phyloP scores from a whole-genome alignment of 164 flowering plant species.

The Berberis thunbergii region DNA sequence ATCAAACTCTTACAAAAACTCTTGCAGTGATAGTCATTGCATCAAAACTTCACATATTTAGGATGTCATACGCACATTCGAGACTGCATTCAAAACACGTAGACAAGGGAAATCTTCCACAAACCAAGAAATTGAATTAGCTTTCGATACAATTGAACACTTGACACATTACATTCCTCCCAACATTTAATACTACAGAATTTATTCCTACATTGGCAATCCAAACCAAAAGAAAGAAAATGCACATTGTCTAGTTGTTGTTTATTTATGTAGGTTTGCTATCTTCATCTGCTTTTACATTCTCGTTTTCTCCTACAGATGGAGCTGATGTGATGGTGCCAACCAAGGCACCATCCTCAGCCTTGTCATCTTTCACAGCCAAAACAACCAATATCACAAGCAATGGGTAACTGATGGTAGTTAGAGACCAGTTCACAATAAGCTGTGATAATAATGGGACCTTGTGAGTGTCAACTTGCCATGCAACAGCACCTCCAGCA shows the following conservation, averaged over 20 bases:
- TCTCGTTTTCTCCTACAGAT: neutral
- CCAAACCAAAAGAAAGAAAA: neutral
- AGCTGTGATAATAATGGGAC: conserved; percentile 46
- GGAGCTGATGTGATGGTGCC: conserved; percentile 15
- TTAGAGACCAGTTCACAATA: conserved; percentile 64
- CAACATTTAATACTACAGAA: neutral
- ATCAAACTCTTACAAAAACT: too few relatives aligned
- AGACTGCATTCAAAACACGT: neutral
- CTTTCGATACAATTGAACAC: conserved; percentile 5
- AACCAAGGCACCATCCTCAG: conserved; percentile 15
- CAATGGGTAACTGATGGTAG: conserved; percentile 71
- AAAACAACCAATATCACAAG: conserved; percentile 38
- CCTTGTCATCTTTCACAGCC: conserved; percentile 55
- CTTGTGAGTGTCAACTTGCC: conserved; percentile 68
- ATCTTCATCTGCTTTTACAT: conserved; percentile 1
- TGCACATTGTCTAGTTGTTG: neutral
- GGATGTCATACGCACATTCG: neutral
- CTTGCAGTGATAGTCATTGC: too few relatives aligned
- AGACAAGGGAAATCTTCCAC: neutral
- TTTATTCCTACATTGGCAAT: neutral
- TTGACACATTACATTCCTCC: neutral
- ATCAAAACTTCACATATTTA: too few relatives aligned
- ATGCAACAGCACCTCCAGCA: conserved; percentile 94
- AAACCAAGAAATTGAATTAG: conserved; percentile 3
- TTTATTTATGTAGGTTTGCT: neutral